Evolutionary conservation across 768 basidiomycete genomes (phyloP).

Genomic region (Boletus huronensis): DNA sequence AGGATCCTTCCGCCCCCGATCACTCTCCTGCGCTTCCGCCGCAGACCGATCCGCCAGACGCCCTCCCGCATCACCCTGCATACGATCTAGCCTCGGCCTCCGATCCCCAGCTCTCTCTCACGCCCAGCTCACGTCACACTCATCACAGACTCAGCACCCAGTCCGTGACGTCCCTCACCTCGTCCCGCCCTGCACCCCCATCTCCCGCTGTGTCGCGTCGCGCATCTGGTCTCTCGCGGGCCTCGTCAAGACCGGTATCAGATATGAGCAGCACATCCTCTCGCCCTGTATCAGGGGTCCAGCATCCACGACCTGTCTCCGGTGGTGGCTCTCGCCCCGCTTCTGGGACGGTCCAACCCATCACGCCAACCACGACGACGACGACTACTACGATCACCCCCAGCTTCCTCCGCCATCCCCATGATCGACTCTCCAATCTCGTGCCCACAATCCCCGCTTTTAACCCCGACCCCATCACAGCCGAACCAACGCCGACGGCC

Average conservation of each 20-base stretch:
- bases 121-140: slow-evolving; percentile 4
- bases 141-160: slow-evolving; percentile 22
- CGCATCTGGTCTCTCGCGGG: slow-evolving; percentile 32
- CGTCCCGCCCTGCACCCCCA: slow-evolving; percentile 58
- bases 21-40: slow-evolving; percentile 24
- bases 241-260: slow-evolving; percentile 25
- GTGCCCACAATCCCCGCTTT: not conserved
- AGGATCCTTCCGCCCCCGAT: slow-evolving; percentile 37
- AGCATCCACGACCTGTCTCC: slow-evolving; percentile 12
- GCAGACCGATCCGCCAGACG: slow-evolving; percentile 27
- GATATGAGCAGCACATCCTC: slow-evolving; percentile 19
- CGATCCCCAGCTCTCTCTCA: slow-evolving; percentile 6
- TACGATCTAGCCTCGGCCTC: not conserved
- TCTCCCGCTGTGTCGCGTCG: slow-evolving; percentile 52
- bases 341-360: not conserved
- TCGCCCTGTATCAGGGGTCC: slow-evolving; percentile 14
- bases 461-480: not conserved
- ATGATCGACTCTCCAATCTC: not conserved
- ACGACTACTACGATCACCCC: not conserved
- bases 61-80: not conserved
- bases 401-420: not conserved
- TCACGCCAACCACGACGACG: not conserved
- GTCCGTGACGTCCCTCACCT: slow-evolving; percentile 35
- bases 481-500: not conserved
- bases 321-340: not conserved